These are phyloP conservation scores for Serpula lacrymans DNA, from an alignment of 768 basidiomycete genomes.

Conservation along the genomic window DNA sequence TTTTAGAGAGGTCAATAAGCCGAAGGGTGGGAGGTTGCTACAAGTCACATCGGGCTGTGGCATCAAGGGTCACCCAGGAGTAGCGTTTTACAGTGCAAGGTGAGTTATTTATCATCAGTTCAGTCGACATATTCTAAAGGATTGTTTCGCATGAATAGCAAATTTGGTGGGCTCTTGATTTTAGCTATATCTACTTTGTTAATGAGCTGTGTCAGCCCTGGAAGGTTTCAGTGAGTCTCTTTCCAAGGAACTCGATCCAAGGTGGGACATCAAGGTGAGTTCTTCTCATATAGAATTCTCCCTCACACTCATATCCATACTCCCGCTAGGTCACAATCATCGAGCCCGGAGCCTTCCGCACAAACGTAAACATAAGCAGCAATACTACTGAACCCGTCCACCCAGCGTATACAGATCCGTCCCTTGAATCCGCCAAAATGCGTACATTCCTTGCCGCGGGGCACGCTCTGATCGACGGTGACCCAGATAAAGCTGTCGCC, in stretches of 20 bases:
- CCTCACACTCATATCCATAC: not conserved
- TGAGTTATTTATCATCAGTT: too few relatives aligned
- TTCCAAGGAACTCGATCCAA: slow-evolving; percentile 19
- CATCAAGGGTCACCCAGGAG: slow-evolving; percentile 16
- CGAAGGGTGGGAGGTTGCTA: slow-evolving; percentile 29
- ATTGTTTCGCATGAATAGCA: slow-evolving; percentile 2
- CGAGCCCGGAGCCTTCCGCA: slow-evolving; percentile 14
- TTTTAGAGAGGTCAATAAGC: slow-evolving; percentile 30
- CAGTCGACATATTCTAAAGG: not conserved
- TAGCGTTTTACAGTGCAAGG: slow-evolving; percentile 22
- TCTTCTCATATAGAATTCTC: not conserved
- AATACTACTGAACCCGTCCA: too few relatives aligned
- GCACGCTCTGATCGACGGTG: slow-evolving; percentile 4
- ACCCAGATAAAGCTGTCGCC: slow-evolving; percentile 16
- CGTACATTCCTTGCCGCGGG: not conserved
- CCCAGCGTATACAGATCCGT: not conserved
- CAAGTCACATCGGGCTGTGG: too few relatives aligned
- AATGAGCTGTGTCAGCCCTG: slow-evolving; percentile 13
- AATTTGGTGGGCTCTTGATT: slow-evolving; percentile 1
- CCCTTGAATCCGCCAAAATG: slow-evolving; percentile 6
- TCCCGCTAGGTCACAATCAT: slow-evolving; percentile 2
- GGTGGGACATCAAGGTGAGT: slow-evolving; percentile 27
- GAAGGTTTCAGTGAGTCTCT: slow-evolving; percentile 26
- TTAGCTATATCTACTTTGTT: not conserved
- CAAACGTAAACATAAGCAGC: not conserved